Evolutionary conservation across 345 rosid species (phyloP).

Genomic region (Acer campestre): DNA sequence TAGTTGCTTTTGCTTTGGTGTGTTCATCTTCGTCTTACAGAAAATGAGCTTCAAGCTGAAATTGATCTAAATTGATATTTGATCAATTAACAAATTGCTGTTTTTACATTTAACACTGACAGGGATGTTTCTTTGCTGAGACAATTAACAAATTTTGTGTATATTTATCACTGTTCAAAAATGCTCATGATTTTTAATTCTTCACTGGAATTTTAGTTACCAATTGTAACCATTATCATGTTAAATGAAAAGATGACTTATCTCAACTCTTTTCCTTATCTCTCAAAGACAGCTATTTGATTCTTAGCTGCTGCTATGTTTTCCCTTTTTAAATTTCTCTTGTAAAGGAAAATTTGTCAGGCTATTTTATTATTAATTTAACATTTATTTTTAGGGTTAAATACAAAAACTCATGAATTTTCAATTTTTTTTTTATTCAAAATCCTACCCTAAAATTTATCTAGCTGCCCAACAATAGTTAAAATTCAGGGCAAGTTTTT

Average conservation of each 20-base stretch:
- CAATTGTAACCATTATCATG: constrained; percentile 1
- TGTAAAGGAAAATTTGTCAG: too few species aligned
- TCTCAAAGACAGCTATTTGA: too few species aligned
- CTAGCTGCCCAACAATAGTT: too few species aligned
- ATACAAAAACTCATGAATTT: too few species aligned
- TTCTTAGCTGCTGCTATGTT: too few species aligned
- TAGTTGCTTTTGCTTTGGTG: neutral
- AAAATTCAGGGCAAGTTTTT: too few species aligned
- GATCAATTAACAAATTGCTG: neutral
- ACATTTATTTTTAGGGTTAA: too few species aligned
- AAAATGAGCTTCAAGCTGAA: neutral
- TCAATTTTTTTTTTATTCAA: too few species aligned
- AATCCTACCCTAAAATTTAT: too few species aligned
- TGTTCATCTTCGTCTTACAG: neutral
- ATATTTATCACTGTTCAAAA: constrained; percentile 4
- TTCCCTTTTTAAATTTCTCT: too few species aligned
- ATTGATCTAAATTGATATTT: neutral
- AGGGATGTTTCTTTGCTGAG: neutral
- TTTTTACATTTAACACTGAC: neutral
- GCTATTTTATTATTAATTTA: too few species aligned
- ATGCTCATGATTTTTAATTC: neutral
- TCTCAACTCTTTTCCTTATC: neutral
- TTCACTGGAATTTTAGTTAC: neutral
- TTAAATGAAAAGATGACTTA: neutral
- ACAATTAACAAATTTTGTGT: constrained; percentile 16